Evolutionary conservation across 2,329 filamentous ascomycete genomes (phyloP).

Genomic region (Penicillium digitatum): DNA sequence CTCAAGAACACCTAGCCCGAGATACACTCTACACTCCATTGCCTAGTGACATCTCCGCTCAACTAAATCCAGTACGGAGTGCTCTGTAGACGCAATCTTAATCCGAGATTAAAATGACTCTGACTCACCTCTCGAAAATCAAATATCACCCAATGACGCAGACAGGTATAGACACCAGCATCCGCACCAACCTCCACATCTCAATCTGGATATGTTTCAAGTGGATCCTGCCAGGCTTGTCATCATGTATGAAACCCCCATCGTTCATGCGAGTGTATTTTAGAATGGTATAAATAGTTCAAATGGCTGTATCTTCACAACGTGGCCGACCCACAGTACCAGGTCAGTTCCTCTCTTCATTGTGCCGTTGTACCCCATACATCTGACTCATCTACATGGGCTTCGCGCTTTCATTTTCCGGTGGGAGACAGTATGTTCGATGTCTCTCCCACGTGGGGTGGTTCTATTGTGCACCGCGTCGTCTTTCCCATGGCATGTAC

Average conservation of each 20-base stretch:
- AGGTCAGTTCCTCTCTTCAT: not conserved
- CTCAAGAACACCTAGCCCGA: not conserved
- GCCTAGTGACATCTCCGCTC: not conserved
- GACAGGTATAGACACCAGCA: not conserved
- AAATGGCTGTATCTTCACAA: conserved; percentile 7
- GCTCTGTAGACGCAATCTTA: not conserved
- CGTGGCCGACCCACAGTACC: conserved; percentile 4
- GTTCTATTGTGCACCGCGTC: conserved; percentile 1
- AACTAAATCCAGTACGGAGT: not conserved
- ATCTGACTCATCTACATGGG: conserved; percentile 2
- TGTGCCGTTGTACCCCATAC: not conserved
- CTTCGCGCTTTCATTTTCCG: not conserved
- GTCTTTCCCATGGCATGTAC: not conserved
- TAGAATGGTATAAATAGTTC: not conserved
- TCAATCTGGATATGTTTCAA: not conserved
- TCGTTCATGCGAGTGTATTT: not conserved
- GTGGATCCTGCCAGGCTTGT: not conserved
- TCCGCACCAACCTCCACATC: not conserved
- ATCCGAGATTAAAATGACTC: not conserved
- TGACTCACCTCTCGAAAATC: not conserved
- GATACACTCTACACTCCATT: not conserved
- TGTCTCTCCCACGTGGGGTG: not conserved
- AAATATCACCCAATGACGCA: not conserved
- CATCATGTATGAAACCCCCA: not conserved
- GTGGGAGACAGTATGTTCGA: not conserved